Base-by-base conservation (phyloP, 148 eudicot genomes). In the Fagopyrum tataricum region DNA sequence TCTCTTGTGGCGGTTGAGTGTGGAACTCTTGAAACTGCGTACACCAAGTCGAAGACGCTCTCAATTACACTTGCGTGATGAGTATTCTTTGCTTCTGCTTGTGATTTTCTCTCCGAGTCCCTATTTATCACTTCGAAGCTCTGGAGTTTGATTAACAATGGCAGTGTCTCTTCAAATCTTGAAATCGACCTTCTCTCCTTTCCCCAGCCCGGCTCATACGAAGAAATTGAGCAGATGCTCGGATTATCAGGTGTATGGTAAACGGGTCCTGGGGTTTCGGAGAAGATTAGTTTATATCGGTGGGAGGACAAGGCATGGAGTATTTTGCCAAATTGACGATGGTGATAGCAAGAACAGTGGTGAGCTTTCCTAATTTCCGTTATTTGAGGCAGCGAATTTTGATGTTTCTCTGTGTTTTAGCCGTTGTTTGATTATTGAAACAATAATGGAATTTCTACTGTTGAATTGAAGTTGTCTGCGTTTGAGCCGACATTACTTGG, bases 301-400 rank as follows among this genome's bases (percentile, higher is more conserved):
- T 66, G 66, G 74, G 75, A 76, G 73, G 79, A 77, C 4, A 26
- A 64, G 80, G 78, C 67, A 76, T 49, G 78, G 82, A 75, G 81
- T 91, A 72, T 81, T 68, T 48, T 89, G 84, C 76, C 83, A 86
- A 72, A 39, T 75, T 62, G 85, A 84, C 70, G 90, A 89, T 21
- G 78, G 78, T 31, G 89, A 80, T 77, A 71, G 67, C 18, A 80
- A 80, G 24, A 81, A 61, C 70, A 86, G 84, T 21, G 89, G 88
- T 82, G 72, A 81, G 77, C 75, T 39, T 48, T 24, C 67, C 7
- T 59, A 17, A 14, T 74, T 59, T 58, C 40, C 47, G 11, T 72
- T 17, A 41, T 5, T 3, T 31, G 40, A 17, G 11, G 43, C 48
- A 20, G 44, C 7, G 46, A 73, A 9, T 73, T 18, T 41, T 6